These are phyloP conservation scores for Gnetum montanum DNA, from an alignment of 75 land plant species.

Conservation along the genomic window DNA sequence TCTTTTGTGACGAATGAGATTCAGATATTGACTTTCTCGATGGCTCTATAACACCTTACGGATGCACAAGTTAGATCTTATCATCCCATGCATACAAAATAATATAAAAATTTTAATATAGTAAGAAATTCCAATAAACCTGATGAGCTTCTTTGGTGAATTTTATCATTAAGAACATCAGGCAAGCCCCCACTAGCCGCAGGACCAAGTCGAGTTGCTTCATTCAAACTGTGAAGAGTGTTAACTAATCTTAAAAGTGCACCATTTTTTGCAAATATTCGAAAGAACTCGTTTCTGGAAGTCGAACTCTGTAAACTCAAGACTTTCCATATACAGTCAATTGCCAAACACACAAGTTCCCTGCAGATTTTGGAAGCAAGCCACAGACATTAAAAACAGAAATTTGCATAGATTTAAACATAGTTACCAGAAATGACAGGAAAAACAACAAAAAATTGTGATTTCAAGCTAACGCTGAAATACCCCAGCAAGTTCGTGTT, in stretches of 20 bases:
- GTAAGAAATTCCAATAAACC: too few species aligned
- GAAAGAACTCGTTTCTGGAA: conserved; percentile 87
- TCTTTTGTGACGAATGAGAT: conserved; percentile 31
- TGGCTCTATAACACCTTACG: conserved; percentile 27
- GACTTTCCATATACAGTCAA: conserved; percentile 99
- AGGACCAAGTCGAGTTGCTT: conserved; percentile 82
- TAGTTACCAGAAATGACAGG: too few species aligned
- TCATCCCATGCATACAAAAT: too few species aligned
- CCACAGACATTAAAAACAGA: not conserved
- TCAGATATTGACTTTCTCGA: conserved; percentile 28
- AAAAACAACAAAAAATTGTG: too few species aligned
- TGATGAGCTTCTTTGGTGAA: conserved; percentile 43
- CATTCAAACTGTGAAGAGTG: conserved; percentile 92
- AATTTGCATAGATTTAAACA: not conserved
- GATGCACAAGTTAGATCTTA: too few species aligned
- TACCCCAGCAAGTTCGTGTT: too few species aligned
- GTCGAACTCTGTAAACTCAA: conserved; percentile 82
- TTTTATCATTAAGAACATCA: conserved; percentile 20
- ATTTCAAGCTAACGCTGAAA: too few species aligned
- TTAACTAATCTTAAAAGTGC: conserved; percentile 82
- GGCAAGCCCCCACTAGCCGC: conserved; percentile 27
- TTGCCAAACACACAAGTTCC: conserved; percentile 98
- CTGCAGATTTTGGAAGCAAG: too few species aligned
- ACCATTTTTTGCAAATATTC: conserved; percentile 92
- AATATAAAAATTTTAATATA: too few species aligned